Base-by-base conservation (phyloP, 2,329 filamentous ascomycete genomes). In the Aspergillus unguis region DNA sequence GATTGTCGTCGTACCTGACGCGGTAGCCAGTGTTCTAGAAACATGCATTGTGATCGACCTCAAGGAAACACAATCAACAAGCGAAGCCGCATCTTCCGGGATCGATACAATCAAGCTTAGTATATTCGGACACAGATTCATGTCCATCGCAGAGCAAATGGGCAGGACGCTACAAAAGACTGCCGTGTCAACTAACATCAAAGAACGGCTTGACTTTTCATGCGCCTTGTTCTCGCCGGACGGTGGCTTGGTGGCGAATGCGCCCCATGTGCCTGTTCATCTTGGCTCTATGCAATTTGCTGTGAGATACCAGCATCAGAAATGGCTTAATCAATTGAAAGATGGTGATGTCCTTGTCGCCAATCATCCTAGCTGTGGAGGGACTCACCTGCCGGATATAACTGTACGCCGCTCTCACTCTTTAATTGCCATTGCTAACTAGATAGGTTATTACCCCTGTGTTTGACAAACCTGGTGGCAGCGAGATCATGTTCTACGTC, bases 41-140 rank as follows among this genome's bases (percentile, higher is more conserved):
- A 95, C 91, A 0, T 92, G 96, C 63, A 90, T 96, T 6, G 81
- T 96, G 5, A 92, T 96, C 65, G 90, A 96, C 58, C 81, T 94
- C 37, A 83, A 85, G 50, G 84, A 75, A 58, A 74, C 59, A 10
- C 81, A 66, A 56, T 56, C 58, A 25, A 53, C 58, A 1, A 61
- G 58, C 23, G 53, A 57, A 7, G 52, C 50, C 1, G 36, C 51
- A 3, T 52, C 60, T 3, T 62, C 65, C 2, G 63, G 61, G 7
- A 68, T 79, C 29, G 75, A 79, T 53, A 80, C 80, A 0, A 80
- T 82, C 37, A 71, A 77, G 31, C 72, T 83, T 2, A 80, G 76
- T 8, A 77, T 83, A 40, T 82, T 82, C 50, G 77, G 76, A 0
- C 78, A 82, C 58, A 71, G 80, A 0, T 82, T 83, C 68, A 82